These are phyloP conservation scores for Ophiostoma piceae DNA, from an alignment of 2,329 filamentous ascomycete species.

Conservation along the genomic window DNA sequence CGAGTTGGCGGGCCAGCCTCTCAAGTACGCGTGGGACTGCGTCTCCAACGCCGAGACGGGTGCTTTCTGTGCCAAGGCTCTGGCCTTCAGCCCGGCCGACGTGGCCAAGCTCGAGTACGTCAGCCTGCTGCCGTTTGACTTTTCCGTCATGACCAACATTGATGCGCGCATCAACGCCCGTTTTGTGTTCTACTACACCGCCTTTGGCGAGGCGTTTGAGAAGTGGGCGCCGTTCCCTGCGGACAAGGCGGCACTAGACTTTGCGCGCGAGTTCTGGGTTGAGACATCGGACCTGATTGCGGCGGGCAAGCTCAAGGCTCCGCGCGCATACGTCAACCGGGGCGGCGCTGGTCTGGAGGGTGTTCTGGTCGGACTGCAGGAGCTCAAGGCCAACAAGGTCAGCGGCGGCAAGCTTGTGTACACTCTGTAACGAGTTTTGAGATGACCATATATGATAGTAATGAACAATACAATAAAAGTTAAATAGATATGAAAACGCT, in stretches of 20 bases:
- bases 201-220: constrained; percentile 33
- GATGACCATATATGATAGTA: neutral
- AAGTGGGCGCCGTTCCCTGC: constrained; percentile 25
- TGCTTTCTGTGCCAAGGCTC: constrained; percentile 31
- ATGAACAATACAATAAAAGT: neutral
- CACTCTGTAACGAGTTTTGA: constrained; percentile 21
- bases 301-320: constrained; percentile 35
- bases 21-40: constrained; percentile 38
- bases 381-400: constrained; percentile 34
- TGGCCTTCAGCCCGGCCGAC: constrained; percentile 18
- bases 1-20: constrained; percentile 29
- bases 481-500: neutral
- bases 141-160: constrained; percentile 42
- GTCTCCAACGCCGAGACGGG: constrained; percentile 31
- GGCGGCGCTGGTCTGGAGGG: constrained; percentile 34
- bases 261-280: constrained; percentile 36
- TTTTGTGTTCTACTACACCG: constrained; percentile 34
- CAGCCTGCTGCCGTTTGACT: constrained; percentile 22
- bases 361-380: constrained; percentile 32
- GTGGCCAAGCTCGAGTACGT: constrained; percentile 21
- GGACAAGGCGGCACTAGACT: constrained; percentile 31
- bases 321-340: constrained; percentile 30
- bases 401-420: constrained; percentile 41
- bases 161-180: constrained; percentile 33
- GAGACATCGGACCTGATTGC: constrained; percentile 33